Conservation (phyloP, 2,329 filamentous ascomycete species). For the Phyllosticta citriasiana region DNA sequence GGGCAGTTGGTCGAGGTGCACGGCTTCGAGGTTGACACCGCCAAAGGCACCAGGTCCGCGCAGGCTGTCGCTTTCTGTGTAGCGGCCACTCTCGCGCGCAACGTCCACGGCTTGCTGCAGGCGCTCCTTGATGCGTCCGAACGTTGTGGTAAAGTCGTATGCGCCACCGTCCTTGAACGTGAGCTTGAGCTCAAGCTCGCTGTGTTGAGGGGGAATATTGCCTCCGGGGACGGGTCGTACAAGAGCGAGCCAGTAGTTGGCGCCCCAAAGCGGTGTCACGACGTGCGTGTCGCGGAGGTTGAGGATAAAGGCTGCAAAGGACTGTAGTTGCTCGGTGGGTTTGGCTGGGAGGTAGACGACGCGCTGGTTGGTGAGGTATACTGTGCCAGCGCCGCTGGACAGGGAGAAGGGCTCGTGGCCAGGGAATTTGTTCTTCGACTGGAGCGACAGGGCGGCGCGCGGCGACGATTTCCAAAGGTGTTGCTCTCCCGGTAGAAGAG, state of each 20-base stretch:
- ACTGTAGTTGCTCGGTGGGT: slow-evolving; percentile 60
- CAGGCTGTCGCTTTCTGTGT: slow-evolving; percentile 22
- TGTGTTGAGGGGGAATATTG: slow-evolving; percentile 64
- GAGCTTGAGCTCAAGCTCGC: slow-evolving; percentile 69
- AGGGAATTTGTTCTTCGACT: slow-evolving; percentile 57
- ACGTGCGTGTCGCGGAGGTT: slow-evolving; percentile 81
- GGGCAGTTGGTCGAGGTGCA: slow-evolving; percentile 78
- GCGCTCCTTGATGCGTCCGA: slow-evolving; percentile 75
- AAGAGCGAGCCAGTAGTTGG: slow-evolving; percentile 77
- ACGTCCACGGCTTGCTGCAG: slow-evolving; percentile 71
- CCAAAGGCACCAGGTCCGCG: slow-evolving; percentile 31
- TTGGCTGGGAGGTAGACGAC: slow-evolving; percentile 77
- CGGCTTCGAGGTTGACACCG: slow-evolving; percentile 48
- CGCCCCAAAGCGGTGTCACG: slow-evolving; percentile 81
- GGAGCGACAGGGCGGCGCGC: slow-evolving; percentile 66
- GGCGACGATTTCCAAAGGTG: slow-evolving; percentile 71
- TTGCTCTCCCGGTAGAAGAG: slow-evolving; percentile 75
- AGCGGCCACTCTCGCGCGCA: slow-evolving; percentile 52
- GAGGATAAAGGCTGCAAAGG: slow-evolving; percentile 80
- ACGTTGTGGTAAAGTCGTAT: slow-evolving; percentile 76
- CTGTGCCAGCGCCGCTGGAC: slow-evolving; percentile 63
- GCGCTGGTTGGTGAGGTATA: slow-evolving; percentile 77
- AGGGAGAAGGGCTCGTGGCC: slow-evolving; percentile 55
- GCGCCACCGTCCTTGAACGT: slow-evolving; percentile 94
- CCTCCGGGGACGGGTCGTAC: slow-evolving; percentile 76